Percentiles rank a stretch among this genome's conserved stretches.
Conservation (phyloP, 106 monocot species). For the Dendrobium nobile region DNA sequence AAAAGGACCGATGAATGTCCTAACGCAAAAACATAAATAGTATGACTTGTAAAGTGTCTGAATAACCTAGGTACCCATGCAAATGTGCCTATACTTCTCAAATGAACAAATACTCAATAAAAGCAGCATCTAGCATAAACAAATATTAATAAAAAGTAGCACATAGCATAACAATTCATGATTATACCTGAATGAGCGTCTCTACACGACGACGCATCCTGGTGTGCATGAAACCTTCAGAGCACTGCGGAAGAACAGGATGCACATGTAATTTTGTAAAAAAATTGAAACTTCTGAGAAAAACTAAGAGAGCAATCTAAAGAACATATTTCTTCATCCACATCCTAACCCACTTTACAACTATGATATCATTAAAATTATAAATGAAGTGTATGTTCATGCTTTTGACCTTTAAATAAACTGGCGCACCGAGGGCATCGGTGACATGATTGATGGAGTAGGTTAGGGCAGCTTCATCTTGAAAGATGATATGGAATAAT, state of each 20-base stretch:
- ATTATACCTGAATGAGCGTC: conserved; percentile 76
- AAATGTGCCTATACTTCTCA: not conserved
- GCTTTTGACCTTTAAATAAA: not conserved
- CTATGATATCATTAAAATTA: not conserved
- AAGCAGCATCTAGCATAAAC: not conserved
- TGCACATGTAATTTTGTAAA: too few relatives aligned
- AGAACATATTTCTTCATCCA: not conserved
- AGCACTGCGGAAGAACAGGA: conserved; percentile 43
- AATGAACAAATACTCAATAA: not conserved
- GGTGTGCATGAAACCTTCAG: conserved; percentile 98
- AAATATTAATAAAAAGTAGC: not conserved
- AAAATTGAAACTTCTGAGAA: not conserved
- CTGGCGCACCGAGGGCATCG: not conserved
- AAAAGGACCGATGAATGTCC: too few relatives aligned
- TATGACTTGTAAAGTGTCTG: not conserved
- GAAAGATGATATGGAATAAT: not conserved
- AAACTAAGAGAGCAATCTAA: not conserved
- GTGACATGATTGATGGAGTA: not conserved
- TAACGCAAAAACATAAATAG: not conserved
- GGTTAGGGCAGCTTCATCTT: not conserved
- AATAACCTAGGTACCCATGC: too few relatives aligned
- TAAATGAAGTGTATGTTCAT: not conserved
- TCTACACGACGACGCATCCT: conserved; percentile 94
- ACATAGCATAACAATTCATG: not conserved
- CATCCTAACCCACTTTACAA: not conserved